A percentile compares a stretch with the other conserved stretches of the same genome.
Evolutionary conservation across 164 flowering plant species (phyloP).

Genomic region (Cinnamomum chago): DNA sequence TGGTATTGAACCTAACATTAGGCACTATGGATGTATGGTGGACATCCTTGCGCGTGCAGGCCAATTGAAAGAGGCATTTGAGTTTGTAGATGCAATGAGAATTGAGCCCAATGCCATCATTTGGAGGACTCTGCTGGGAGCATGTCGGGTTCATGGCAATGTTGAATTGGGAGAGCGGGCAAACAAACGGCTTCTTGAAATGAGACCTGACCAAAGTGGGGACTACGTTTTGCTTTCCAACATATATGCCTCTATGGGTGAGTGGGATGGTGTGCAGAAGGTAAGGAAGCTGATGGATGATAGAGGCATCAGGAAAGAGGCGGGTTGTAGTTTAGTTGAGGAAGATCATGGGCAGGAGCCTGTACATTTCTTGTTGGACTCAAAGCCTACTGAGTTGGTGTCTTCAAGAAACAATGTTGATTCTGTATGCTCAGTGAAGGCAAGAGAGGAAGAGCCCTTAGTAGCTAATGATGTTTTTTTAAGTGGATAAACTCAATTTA

Average conservation of each 20-base stretch:
- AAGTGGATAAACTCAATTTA: too few relatives aligned
- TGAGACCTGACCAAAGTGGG: slow-evolving; percentile 58
- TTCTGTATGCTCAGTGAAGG: too few relatives aligned
- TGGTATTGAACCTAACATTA: slow-evolving; percentile 53
- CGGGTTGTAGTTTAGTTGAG: slow-evolving; percentile 46
- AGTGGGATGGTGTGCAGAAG: slow-evolving; percentile 56
- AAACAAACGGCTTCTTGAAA: slow-evolving; percentile 37
- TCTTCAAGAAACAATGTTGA: too few relatives aligned
- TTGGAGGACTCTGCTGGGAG: slow-evolving; percentile 76
- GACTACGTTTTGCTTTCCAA: slow-evolving; percentile 63
- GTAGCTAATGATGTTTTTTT: too few relatives aligned
- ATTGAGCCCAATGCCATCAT: slow-evolving; percentile 56
- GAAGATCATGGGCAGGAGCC: background rate
- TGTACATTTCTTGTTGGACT: background rate
- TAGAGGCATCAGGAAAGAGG: slow-evolving; percentile 45
- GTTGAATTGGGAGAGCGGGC: slow-evolving; percentile 55
- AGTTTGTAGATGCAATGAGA: slow-evolving; percentile 47
- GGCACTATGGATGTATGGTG: slow-evolving; percentile 75
- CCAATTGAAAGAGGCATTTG: slow-evolving; percentile 49
- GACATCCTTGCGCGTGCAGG: slow-evolving; percentile 72
- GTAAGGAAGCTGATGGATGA: slow-evolving; percentile 70
- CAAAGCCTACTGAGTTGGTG: background rate
- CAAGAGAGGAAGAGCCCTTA: too few relatives aligned
- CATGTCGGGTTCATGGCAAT: slow-evolving; percentile 60
- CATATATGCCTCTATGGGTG: slow-evolving; percentile 57